Base-by-base conservation (phyloP, 768 basidiomycete species). In the Macrolepiota albuminosa region DNA sequence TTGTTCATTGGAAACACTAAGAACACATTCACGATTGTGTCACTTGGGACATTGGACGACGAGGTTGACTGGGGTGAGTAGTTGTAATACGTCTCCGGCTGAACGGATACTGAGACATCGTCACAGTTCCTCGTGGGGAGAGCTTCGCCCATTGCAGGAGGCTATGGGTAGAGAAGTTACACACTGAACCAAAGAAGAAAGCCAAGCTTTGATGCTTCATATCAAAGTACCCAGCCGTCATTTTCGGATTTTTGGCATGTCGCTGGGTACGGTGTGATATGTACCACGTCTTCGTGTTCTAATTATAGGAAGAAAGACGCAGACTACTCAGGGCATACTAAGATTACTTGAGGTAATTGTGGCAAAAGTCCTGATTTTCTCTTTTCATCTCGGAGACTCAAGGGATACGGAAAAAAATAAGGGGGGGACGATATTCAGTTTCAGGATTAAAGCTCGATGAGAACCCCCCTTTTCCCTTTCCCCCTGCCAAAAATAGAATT, bases 1-100 rank as follows among this genome's bases (percentile, higher is more conserved):
- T 37, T 71, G 47, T 71, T 71, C 64, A 57, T 71, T 21, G 47
- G 53, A 8, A 51, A 64, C 0, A 63, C 61, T 0, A 65, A 63
- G 18, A 62, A 65, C 26, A 63, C 62, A 26, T 62, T 68, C 21
- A 64, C 54, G 33, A 66, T 71, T 26, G 64, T 75, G n/a, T 59
- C 68, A 1, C 48, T 66, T n/a, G 75, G 72, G 16, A 72, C 70
- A 4, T 34, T 76, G 58, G 73, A 74, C 31, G 70, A 71, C 29
- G 61, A 64, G 11, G 63, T 68, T 6, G 64, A 69, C 34, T 73
- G 72, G 73, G 59, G 75, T 73, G 61, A 66, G 71, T 65, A n/a
- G 24, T 47, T 53, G n/a, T 49, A 18, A 42, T 46, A 55, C 33
- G 26, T 29, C 24, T 43, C 31, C 18, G 5, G 7, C 14, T 33